Evolutionary conservation across 139 green algal genomes (phyloP).

Genomic region (Chlorella sp.): DNA sequence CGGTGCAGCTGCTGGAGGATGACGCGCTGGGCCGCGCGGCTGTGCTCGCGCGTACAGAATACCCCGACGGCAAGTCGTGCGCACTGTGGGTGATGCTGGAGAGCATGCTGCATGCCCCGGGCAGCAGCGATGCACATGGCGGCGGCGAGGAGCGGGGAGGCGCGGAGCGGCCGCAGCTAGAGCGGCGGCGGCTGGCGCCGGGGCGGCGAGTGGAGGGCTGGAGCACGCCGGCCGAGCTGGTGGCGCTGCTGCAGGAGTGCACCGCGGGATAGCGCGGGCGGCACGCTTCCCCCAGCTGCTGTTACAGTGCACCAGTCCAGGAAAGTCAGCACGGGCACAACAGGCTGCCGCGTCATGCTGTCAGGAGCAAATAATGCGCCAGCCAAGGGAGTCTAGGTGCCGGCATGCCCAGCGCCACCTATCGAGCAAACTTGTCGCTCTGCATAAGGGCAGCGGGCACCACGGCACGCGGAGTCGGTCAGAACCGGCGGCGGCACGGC

Average conservation of each 20-base stretch:
- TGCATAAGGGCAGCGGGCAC: too few species aligned
- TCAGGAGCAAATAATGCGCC: too few species aligned
- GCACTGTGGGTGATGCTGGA: slow-evolving; percentile 28
- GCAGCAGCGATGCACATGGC: neutral
- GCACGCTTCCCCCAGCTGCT: too few species aligned
- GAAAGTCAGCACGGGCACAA: too few species aligned
- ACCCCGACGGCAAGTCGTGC: slow-evolving; percentile 33
- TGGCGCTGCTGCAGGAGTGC: neutral
- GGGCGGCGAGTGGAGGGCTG: slow-evolving; percentile 5
- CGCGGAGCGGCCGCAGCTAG: neutral
- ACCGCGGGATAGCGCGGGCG: neutral
- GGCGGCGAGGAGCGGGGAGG: neutral
- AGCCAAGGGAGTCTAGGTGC: too few species aligned
- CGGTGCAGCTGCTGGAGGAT: slow-evolving; percentile 17
- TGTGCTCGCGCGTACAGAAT: slow-evolving; percentile 25
- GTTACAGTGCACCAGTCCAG: too few species aligned
- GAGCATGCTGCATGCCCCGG: neutral
- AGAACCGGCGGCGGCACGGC: too few species aligned
- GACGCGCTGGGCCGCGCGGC: neutral
- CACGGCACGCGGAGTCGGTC: too few species aligned
- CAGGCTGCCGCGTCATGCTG: too few species aligned
- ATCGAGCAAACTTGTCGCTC: too few species aligned
- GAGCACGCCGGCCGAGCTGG: slow-evolving; percentile 6
- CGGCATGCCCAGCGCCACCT: too few species aligned
- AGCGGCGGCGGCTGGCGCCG: neutral